Evolutionary conservation across 768 basidiomycete genomes (phyloP).

Genomic region (Boletus vinaceobasis): DNA sequence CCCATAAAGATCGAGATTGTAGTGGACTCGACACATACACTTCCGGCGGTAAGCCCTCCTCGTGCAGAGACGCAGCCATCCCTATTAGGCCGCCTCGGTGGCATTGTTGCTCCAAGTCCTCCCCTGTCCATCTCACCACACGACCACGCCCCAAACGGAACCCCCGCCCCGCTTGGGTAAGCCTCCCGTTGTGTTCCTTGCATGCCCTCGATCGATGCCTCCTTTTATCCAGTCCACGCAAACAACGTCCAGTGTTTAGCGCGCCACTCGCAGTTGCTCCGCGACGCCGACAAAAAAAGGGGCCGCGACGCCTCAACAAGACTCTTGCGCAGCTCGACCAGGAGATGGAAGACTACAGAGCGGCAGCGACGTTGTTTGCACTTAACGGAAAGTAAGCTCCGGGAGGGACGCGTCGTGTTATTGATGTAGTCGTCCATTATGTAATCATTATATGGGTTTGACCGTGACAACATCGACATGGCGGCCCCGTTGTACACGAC

Average conservation of each 20-base stretch:
- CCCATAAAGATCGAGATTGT: slow-evolving; percentile 67
- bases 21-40: slow-evolving; percentile 39
- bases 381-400: slow-evolving; percentile 9
- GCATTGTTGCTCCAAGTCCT: slow-evolving; percentile 1
- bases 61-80: slow-evolving; percentile 34
- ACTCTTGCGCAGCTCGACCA: slow-evolving; percentile 62
- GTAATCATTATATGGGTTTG: slow-evolving; percentile 15
- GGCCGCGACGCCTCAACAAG: slow-evolving; percentile 72
- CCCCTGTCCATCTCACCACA: slow-evolving; percentile 2
- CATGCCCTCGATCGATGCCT: neutral
- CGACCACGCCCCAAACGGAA: slow-evolving; percentile 19
- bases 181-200: neutral
- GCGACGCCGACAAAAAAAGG: slow-evolving; percentile 59
- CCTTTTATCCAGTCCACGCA: slow-evolving; percentile 18
- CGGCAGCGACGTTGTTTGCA: slow-evolving; percentile 29
- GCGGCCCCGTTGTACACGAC: slow-evolving; percentile 96
- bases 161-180: slow-evolving; percentile 7
- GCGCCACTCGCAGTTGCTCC: slow-evolving; percentile 29
- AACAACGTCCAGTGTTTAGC: slow-evolving; percentile 8
- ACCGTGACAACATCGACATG: slow-evolving; percentile 39
- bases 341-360: slow-evolving; percentile 80
- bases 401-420: neutral
- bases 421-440: slow-evolving; percentile 6
- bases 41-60: slow-evolving; percentile 15
- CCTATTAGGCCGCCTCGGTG: slow-evolving; percentile 37